Evolutionary conservation across 2,329 filamentous ascomycete genomes (phyloP), one percentile per base, ranked within the genome.

Genomic region (Ampelomyces quisqualis): DNA sequence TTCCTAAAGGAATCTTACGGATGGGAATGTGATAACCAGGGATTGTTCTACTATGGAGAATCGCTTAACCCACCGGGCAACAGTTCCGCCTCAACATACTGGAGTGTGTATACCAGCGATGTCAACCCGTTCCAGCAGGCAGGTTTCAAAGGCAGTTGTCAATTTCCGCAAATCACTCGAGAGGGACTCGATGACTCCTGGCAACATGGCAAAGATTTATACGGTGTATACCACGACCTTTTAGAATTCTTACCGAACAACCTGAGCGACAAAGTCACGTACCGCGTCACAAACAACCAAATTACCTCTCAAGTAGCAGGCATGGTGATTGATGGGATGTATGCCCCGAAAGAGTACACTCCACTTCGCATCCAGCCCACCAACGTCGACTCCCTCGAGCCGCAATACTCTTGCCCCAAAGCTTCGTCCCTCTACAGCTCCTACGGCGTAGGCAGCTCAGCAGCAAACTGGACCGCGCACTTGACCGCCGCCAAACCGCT

Each of bases 231-330:
- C 60, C 79, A 84, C 55, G 78, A 80, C 47, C 70, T 87, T 4
- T 74, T 93, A 0, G 60, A 70, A 2, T 87, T 91, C 62, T 70
- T 93, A 1, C 87, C 87, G 0, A 20, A 74, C 24, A 43, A 70
- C 47, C 57, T 70, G 20, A 52, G 67, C 9, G 61, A 55, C 28
- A 60, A 75, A 19, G 74, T 87, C 22, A 68, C 67, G 34, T 91
- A 84, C 66, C 78, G 87, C 38, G 86, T 91, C 8, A 90, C 88
- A 0, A 87, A 87, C 63, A 93, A 93, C 67, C 75, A 82, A 35
- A 91, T 94, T 58, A 93, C 88, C 2, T 85, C 80, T 56, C 85
- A 93, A 67, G 87, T 91, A 11, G 86, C 85, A 8, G 79, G 84
- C 40, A 88, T 88, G 79, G 65, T 91, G 5, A 76, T 89, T 39